Percentiles rank a stretch among this genome's conserved stretches.
Conservation (phyloP, 495 filamentous ascomycete species). For the Aspergillus baeticus region DNA sequence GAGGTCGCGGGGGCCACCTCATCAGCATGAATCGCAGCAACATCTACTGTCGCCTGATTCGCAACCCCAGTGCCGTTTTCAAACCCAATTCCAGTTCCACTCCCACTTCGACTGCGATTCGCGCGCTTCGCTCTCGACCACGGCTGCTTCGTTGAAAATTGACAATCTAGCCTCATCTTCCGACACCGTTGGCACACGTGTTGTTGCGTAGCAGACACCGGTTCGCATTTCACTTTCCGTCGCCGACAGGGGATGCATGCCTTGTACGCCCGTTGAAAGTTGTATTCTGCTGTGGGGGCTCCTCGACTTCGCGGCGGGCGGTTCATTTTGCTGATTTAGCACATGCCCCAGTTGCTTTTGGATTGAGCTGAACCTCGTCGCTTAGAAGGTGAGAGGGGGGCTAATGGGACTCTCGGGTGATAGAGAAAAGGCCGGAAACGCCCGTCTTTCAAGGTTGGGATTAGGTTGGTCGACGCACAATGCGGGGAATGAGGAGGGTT, state of each 20-base stretch:
- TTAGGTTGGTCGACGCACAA: no score
- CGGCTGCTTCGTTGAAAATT: constrained; percentile 21
- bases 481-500: no score
- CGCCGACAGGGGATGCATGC: constrained; percentile 28
- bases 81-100: not conserved
- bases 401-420: no score
- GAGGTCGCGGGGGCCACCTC: no score
- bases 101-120: not conserved
- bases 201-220: constrained; percentile 2
- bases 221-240: constrained; percentile 30
- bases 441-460: no score
- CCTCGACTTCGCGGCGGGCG: constrained; percentile 13
- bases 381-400: no score
- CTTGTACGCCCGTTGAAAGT: constrained; percentile 29
- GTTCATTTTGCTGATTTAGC: not conserved
- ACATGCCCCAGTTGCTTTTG: no score
- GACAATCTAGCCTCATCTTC: constrained; percentile 21
- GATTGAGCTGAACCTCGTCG: no score
- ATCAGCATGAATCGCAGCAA: no score
- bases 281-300: constrained; percentile 10
- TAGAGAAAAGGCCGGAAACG: no score
- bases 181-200: constrained; percentile 22
- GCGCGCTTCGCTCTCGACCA: constrained; percentile 16
- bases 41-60: no score
- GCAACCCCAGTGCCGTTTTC: no score